Evolutionary conservation across 495 filamentous ascomycete genomes (phyloP), one percentile per base, ranked within the genome.

Genomic region (Penicillium atrosanguineum): DNA sequence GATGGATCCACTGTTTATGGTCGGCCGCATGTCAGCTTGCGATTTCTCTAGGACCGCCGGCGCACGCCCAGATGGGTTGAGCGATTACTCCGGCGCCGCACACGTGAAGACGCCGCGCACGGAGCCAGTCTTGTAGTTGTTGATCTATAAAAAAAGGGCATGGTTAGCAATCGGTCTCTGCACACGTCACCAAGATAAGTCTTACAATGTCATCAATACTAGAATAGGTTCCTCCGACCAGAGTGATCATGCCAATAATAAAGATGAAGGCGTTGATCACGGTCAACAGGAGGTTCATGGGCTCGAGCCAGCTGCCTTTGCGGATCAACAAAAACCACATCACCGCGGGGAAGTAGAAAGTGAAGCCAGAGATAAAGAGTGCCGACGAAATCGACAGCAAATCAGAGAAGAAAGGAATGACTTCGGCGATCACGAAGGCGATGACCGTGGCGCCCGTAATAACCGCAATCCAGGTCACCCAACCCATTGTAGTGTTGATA

Each of bases 401-500:
- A 45, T 82, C 79, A 50, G 77, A 78, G 68, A 88, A 88, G 74
- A 85, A 82, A 0, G 86, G 87, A 50, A 89, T 85, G 15, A 83
- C 80, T 56, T 86, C 81, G 31, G 85, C 85, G 59, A 89, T 81
- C 48, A 88, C 61, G 71, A 83, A 89, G 4, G 84, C 82, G 20
- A 87, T 52, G n/a, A 86, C 29, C 14, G 83, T 87, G 51, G 85
- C 71, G 50, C 63, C 59, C 6, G 72, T 56, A 26, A 83, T 78
- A 6, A 87, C 70, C 1, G 44, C 65, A 6, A 85, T 47, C 86
- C 86, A 89, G 2, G 75, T 75, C 11, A 72, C 50, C 80, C 79
- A 84, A 15, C 79, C 70, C 60, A 70, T 82, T 46, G 76, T 73
- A 1, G 77, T 83, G 73, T 80, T 83, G 65, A 86, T 75, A 67